Percentiles rank a stretch among this genome's conserved stretches.
Evolutionary conservation across 768 basidiomycete genomes (phyloP).

Genomic region (Phaffia australis): DNA sequence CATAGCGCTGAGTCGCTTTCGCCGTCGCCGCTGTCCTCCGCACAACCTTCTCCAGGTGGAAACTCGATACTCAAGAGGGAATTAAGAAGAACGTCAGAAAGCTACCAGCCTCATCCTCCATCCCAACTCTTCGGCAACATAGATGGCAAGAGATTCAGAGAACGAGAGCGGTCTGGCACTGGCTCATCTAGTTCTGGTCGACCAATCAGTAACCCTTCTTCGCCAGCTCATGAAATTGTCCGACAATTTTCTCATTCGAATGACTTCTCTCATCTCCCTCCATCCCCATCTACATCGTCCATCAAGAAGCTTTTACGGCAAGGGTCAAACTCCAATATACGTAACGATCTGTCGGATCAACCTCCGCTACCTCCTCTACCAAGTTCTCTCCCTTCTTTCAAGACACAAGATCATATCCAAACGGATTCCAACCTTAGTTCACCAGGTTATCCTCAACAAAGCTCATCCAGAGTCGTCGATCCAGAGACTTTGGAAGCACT

Average conservation of each 20-base stretch:
- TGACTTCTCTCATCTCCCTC: conserved; percentile 25
- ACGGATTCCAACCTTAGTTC: not conserved
- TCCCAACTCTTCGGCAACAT: no score
- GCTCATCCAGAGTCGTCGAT: conserved; percentile 2
- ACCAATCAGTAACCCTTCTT: not conserved
- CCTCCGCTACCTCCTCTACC: not conserved
- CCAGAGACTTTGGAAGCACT: conserved; percentile 17
- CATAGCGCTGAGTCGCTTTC: no score
- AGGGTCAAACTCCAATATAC: conserved; percentile 1
- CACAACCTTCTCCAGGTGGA: no score
- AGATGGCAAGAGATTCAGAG: no score
- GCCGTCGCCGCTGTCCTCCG: no score
- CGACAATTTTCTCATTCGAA: conserved; percentile 16
- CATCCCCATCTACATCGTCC: conserved; percentile 21
- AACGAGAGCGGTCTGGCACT: no score
- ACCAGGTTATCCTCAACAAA: not conserved
- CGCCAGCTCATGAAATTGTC: conserved; percentile 13
- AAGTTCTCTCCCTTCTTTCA: not conserved
- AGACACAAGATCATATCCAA: not conserved
- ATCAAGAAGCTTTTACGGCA: conserved; percentile 19
- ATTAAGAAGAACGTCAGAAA: no score
- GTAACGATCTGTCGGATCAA: not conserved
- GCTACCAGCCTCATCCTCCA: no score
- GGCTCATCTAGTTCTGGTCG: no score
- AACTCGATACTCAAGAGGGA: no score